Evolutionary conservation across 1,284 basidiomycete genomes (phyloP), one percentile per base, ranked within the genome.

Genomic region (Fomitopsis pinicola): DNA sequence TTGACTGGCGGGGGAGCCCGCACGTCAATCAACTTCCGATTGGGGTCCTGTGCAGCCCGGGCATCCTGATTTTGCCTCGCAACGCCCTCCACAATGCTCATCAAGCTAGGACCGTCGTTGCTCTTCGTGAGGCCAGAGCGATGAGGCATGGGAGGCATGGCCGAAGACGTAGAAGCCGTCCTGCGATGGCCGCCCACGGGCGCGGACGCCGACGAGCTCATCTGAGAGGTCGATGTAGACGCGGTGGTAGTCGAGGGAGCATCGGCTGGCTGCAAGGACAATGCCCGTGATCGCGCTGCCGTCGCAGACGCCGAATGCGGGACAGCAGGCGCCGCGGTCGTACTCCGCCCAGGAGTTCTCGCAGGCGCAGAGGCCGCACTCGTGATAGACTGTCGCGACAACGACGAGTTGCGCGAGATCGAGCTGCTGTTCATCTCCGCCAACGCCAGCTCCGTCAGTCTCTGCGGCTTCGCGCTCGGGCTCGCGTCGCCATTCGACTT

Each of bases 81-180:
- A 40, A 88, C 82, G 62, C 78, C 82, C 66, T 88, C 86, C 5
- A 89, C 83, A 64, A 89, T 84, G 66, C 82, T 85, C 86, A 90
- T 85, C 68, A 90, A 72, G 52, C 82, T 88, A 52, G 73, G 52
- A 64, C 76, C 69, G 33, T 68, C 69, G 38, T 61, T 65, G 9
- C 59, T 55, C 3, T 62, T 55, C 19, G 67, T 62, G 3, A 64
- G 48, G 3, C 58, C 62, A 2, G 63, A 45, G 33, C 60, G 60
- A 1, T 63, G 28, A 0, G 63, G 46, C 5, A 62, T 55, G 3
- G 58, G 28, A 0, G 63, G 46, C 5, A 62, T 55, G 3, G 58
- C 57, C 15, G 57, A 52, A 9, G 68, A 64, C 28, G 62, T 60
- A 9, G 68, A 68, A 1, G 57, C 52, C 0, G 62, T 59, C n/a